phyloP scores from a whole-genome alignment of 2,329 filamentous ascomycete genomes.

The Claviceps quebecensis region DNA sequence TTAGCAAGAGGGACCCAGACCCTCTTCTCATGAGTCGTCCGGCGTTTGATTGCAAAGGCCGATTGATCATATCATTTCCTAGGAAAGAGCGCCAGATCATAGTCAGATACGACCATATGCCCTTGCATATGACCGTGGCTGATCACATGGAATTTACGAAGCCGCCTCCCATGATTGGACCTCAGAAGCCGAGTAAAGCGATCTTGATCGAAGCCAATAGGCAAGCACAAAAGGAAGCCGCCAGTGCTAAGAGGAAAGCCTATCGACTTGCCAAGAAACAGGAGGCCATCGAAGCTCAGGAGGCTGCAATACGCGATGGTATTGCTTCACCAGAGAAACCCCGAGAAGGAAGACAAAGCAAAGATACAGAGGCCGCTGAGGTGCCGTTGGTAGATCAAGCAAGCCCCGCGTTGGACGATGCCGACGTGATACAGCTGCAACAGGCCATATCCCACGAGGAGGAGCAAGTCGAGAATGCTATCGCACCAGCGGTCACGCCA shows the following conservation, averaged over 20 bases:
- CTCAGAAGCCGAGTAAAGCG: constrained; percentile 11
- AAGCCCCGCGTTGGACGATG: constrained; percentile 3
- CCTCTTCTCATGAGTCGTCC: constrained; percentile 32
- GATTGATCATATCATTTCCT: constrained; percentile 34
- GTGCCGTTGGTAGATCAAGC: constrained; percentile 5
- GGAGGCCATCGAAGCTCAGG: constrained; percentile 15
- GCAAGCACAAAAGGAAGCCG: constrained; percentile 15
- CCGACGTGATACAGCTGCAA: constrained; percentile 2
- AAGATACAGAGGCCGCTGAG: constrained; percentile 7
- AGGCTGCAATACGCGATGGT: background rate
- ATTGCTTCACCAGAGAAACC: constrained; percentile 10
- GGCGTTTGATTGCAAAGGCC: constrained; percentile 44
- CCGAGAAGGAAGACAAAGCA: constrained; percentile 13
- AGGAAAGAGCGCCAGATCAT: constrained; percentile 31
- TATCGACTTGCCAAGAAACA: constrained; percentile 14
- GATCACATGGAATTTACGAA: constrained; percentile 33
- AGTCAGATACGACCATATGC: constrained; percentile 42
- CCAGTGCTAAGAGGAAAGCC: constrained; percentile 12
- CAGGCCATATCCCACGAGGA: background rate
- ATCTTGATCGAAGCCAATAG: constrained; percentile 2
- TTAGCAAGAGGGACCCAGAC: constrained; percentile 33
- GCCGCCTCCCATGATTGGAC: constrained; percentile 25
- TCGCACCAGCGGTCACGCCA: too few relatives aligned
- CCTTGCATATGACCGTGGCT: constrained; percentile 40
- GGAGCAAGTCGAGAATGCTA: background rate